These are phyloP conservation scores for Umbelopsis vinacea DNA, from an alignment of 192 early-diverging fungal species.

Conservation along the genomic window DNA sequence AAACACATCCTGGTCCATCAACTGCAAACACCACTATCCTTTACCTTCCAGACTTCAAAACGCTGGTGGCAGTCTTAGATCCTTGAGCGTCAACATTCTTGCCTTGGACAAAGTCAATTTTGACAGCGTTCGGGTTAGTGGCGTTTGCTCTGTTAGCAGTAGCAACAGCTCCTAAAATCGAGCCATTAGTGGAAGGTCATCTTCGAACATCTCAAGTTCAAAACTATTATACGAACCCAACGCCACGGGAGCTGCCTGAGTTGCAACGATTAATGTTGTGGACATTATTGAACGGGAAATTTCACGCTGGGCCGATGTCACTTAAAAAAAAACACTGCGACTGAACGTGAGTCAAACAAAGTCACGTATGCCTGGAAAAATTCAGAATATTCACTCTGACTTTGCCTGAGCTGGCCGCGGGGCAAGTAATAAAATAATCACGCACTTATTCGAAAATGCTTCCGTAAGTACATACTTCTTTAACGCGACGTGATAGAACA, in stretches of 20 bases:
- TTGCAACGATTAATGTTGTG: conserved; percentile 33
- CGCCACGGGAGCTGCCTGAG: conserved; percentile 37
- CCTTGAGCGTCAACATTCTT: conserved; percentile 36
- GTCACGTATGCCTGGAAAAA: conserved; percentile 1
- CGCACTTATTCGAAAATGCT: no score
- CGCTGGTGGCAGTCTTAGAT: conserved; percentile 19
- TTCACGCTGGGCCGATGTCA: neutral
- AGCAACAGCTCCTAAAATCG: conserved; percentile 25
- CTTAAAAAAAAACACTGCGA: conserved; percentile 9
- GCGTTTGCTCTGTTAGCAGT: conserved; percentile 27
- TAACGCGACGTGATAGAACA: no score
- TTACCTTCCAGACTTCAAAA: conserved; percentile 37
- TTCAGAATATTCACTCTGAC: no score
- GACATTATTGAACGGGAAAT: conserved; percentile 22
- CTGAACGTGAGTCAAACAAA: conserved; percentile 5
- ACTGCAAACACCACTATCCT: neutral
- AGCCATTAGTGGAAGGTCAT: neutral
- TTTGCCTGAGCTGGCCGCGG: no score
- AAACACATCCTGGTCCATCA: neutral
- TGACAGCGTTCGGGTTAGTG: conserved; percentile 30
- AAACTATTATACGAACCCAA: conserved; percentile 29
- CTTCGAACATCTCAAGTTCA: neutral
- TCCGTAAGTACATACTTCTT: no score
- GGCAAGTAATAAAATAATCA: no score
- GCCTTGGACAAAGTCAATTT: conserved; percentile 31